phyloP scores from a whole-genome alignment of 2,329 filamentous ascomycete species.

The Chrysosphaeria jannelii region DNA sequence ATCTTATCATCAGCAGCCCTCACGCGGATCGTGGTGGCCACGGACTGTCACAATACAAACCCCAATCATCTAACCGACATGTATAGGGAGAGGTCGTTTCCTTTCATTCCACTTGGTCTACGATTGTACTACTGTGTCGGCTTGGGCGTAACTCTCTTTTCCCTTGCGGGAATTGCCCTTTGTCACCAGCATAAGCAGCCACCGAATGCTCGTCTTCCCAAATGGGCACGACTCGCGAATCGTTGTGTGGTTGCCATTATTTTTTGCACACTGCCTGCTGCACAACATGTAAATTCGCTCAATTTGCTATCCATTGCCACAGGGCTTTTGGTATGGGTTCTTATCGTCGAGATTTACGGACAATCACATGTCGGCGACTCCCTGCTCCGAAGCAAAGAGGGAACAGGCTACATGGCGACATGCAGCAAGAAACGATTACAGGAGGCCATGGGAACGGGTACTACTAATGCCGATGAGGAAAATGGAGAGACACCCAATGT shows the following conservation, averaged over 20 bases:
- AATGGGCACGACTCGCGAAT: conserved; percentile 18
- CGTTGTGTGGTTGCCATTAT: conserved; percentile 18
- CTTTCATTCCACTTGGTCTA: conserved; percentile 19
- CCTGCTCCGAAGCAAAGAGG: conserved; percentile 12
- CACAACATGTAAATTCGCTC: conserved; percentile 14
- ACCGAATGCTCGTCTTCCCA: conserved; percentile 16
- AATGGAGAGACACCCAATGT: conserved; percentile 3
- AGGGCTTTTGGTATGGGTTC: conserved; percentile 14
- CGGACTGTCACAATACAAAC: conserved; percentile 19
- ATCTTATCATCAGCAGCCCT: conserved; percentile 26
- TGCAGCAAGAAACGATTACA: conserved; percentile 11
- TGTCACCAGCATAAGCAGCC: conserved; percentile 24
- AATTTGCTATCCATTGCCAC: conserved; percentile 15
- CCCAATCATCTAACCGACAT: conserved; percentile 17
- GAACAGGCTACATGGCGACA: conserved; percentile 12
- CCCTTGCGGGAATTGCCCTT: conserved; percentile 22
- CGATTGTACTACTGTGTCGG: conserved; percentile 35
- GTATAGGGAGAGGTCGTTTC: conserved; percentile 18
- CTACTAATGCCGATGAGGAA: conserved; percentile 1
- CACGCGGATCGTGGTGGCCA: conserved; percentile 24
- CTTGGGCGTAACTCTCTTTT: conserved; percentile 20
- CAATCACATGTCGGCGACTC: conserved; percentile 14
- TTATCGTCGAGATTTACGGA: conserved; percentile 19
- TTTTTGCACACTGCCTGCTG: conserved; percentile 23
- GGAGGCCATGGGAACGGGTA: conserved; percentile 4